Evolutionary conservation across 331 rosid genomes (phyloP).

Genomic region (Prunus yedoensis): DNA sequence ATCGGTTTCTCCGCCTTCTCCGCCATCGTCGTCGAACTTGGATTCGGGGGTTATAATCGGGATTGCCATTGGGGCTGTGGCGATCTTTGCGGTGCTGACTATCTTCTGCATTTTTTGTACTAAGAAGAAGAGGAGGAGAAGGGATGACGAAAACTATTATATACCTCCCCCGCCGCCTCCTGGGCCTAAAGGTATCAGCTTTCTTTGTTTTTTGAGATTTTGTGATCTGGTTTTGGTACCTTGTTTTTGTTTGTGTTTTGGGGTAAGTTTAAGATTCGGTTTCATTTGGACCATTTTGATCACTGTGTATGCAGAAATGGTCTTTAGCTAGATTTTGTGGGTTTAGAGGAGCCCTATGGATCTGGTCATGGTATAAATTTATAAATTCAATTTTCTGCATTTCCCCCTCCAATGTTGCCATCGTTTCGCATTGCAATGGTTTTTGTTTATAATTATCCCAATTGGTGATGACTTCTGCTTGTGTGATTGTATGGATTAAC

Average conservation of each 20-base stretch:
- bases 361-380: constrained; percentile 5
- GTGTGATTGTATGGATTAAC: not conserved
- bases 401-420: not conserved
- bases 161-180: constrained; percentile 55
- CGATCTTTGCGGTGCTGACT: constrained; percentile 57
- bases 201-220: not conserved
- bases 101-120: constrained; percentile 56
- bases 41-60: constrained; percentile 66
- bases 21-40: constrained; percentile 39
- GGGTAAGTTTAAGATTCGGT: not conserved
- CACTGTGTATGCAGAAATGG: not conserved
- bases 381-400: not conserved
- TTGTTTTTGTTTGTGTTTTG: not conserved
- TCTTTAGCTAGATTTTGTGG: not conserved
- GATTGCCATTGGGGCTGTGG: constrained; percentile 72
- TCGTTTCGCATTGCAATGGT: not conserved
- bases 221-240: not conserved
- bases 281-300: not conserved
- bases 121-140: constrained; percentile 74
- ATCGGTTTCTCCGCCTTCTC: constrained; percentile 25
- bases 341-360: constrained; percentile 5
- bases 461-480: not conserved
- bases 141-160: constrained; percentile 62
- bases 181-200: constrained; percentile 61
- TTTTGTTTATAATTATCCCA: not conserved